phyloP scores from a whole-genome alignment of 257 asterid species.

The Salvia hispanica region DNA sequence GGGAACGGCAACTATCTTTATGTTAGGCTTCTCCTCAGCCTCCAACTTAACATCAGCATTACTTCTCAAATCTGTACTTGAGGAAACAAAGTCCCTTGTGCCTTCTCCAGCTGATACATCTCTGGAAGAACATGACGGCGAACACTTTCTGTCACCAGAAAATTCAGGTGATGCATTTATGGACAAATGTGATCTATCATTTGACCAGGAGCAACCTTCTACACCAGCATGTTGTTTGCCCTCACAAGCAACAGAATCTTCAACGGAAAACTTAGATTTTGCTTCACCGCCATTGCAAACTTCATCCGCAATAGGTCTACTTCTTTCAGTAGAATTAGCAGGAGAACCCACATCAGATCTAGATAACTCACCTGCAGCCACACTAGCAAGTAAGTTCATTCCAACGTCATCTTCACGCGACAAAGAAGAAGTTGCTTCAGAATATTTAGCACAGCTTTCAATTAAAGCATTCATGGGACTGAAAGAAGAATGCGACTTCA shows the following conservation, averaged over 20 bases:
- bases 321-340: constrained; percentile 53
- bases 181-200: constrained; percentile 35
- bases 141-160: constrained; percentile 37
- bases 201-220: constrained; percentile 35
- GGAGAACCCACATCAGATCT: constrained; percentile 61
- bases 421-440: constrained; percentile 63
- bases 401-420: constrained; percentile 81
- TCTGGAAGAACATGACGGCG: constrained; percentile 26
- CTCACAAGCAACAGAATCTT: constrained; percentile 30
- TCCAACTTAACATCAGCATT: constrained; percentile 32
- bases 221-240: constrained; percentile 39
- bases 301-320: constrained; percentile 47
- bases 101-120: constrained; percentile 31
- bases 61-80: constrained; percentile 27
- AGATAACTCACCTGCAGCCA: constrained; percentile 84
- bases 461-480: constrained; percentile 90
- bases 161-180: constrained; percentile 30
- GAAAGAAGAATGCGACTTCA: constrained; percentile 58
- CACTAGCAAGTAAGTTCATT: constrained; percentile 96
- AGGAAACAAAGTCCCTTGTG: constrained; percentile 18
- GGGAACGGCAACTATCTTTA: constrained; percentile 27
- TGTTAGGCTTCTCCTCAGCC: constrained; percentile 28
- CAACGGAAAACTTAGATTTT: constrained; percentile 46
- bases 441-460: constrained; percentile 83
- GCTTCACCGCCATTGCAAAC: constrained; percentile 48